phyloP scores from a whole-genome alignment of 495 filamentous ascomycete species.

The Neurospora discreta region DNA sequence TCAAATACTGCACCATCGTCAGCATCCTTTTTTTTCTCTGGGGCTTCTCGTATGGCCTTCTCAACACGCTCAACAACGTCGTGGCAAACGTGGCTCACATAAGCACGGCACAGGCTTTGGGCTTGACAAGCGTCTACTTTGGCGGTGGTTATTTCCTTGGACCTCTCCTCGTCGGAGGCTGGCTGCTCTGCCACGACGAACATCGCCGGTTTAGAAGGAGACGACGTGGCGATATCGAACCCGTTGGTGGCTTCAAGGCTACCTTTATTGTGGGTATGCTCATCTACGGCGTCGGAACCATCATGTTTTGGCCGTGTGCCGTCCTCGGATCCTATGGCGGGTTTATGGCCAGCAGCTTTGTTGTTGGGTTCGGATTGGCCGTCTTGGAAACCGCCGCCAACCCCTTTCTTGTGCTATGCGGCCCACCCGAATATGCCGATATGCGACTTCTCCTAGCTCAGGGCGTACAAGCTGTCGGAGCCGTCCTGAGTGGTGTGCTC shows the following conservation, averaged over 20 bases:
- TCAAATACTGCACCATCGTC: conserved; percentile 47
- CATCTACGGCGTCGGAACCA: conserved; percentile 48
- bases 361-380: conserved; percentile 57
- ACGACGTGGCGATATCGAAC: conserved; percentile 5
- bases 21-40: conserved; percentile 78
- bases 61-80: conserved; percentile 50
- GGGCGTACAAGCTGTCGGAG: conserved; percentile 56
- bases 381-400: conserved; percentile 67
- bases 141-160: conserved; percentile 52
- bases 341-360: conserved; percentile 59
- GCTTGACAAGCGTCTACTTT: conserved; percentile 30
- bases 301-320: conserved; percentile 52
- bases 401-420: conserved; percentile 43
- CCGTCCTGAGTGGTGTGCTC: conserved; percentile 53
- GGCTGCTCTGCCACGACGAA: conserved; percentile 49
- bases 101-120: conserved; percentile 22
- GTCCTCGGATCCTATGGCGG: conserved; percentile 51
- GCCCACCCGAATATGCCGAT: conserved; percentile 40
- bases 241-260: conserved; percentile 42
- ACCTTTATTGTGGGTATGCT: conserved; percentile 50
- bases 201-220: conserved; percentile 21
- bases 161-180: conserved; percentile 53
- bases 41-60: conserved; percentile 78
- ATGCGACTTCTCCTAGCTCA: conserved; percentile 56
- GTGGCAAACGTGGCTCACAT: conserved; percentile 34